Evolutionary conservation across 106 monocot species (phyloP).

Genomic region (Dioscorea zingiberensis): DNA sequence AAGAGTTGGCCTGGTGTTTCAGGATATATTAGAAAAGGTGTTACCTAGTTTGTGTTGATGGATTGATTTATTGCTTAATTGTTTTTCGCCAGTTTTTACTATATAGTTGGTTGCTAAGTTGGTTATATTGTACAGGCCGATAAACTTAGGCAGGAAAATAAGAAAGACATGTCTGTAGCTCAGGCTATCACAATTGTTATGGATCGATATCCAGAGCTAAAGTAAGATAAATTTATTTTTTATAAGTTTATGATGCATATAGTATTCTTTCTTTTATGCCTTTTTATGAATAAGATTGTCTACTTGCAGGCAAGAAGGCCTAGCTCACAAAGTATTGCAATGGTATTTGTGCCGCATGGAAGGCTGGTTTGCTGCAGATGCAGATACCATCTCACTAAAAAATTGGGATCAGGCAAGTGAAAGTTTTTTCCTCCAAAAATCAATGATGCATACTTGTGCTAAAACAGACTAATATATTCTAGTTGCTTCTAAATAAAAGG

Average conservation of each 20-base stretch:
- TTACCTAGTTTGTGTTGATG: neutral
- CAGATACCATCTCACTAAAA: conserved; percentile 77
- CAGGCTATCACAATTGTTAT: conserved; percentile 54
- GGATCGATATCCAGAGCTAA: conserved; percentile 63
- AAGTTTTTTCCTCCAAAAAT: neutral
- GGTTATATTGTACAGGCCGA: conserved; percentile 49
- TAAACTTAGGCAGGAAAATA: conserved; percentile 54
- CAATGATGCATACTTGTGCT: neutral
- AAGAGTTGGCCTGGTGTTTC: conserved; percentile 71
- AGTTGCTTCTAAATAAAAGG: too few species aligned
- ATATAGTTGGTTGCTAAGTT: neutral
- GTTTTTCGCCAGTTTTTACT: too few species aligned
- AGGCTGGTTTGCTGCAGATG: conserved; percentile 99
- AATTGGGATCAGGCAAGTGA: conserved; percentile 82
- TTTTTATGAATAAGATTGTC: too few species aligned
- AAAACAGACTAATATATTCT: too few species aligned
- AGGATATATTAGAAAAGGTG: conserved; percentile 73
- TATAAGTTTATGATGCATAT: neutral
- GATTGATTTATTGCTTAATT: neutral
- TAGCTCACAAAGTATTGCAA: conserved; percentile 73
- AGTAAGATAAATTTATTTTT: conserved; percentile 26
- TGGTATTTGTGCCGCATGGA: conserved; percentile 99
- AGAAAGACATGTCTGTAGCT: conserved; percentile 72
- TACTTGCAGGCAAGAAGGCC: conserved; percentile 63
- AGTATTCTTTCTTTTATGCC: too few species aligned